These are phyloP conservation scores for Monosporascus cannonballus DNA, from an alignment of 2,329 filamentous ascomycete species.

Conservation along the genomic window DNA sequence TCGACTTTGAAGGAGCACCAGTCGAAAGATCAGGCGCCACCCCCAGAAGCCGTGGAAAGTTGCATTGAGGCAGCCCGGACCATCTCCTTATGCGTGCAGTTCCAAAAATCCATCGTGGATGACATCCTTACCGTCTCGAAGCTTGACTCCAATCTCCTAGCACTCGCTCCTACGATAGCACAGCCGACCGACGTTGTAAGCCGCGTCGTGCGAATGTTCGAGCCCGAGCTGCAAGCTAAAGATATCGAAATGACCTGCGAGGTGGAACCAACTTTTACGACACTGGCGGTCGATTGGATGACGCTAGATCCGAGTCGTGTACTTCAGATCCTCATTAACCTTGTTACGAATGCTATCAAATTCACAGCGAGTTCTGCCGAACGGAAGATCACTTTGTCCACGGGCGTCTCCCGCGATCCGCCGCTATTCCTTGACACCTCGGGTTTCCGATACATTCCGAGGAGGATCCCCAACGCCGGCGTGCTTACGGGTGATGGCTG, in stretches of 20 bases:
- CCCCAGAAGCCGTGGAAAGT: slow-evolving; percentile 33
- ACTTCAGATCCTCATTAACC: slow-evolving; percentile 73
- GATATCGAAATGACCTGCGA: slow-evolving; percentile 61
- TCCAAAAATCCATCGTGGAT: slow-evolving; percentile 75
- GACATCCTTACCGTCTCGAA: slow-evolving; percentile 70
- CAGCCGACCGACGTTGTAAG: slow-evolving; percentile 62
- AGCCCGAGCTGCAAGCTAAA: slow-evolving; percentile 64
- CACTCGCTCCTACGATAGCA: slow-evolving; percentile 64
- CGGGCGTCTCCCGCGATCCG: slow-evolving; percentile 35
- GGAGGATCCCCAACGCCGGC: slow-evolving; percentile 20
- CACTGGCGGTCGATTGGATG: slow-evolving; percentile 58
- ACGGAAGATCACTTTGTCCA: slow-evolving; percentile 45
- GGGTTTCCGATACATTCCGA: background rate
- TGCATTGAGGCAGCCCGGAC: slow-evolving; percentile 51
- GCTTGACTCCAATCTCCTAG: slow-evolving; percentile 67
- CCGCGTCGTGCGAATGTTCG: slow-evolving; percentile 70
- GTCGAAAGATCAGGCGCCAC: slow-evolving; percentile 14
- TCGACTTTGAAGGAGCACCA: slow-evolving; percentile 15
- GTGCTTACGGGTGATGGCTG: slow-evolving; percentile 21
- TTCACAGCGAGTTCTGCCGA: slow-evolving; percentile 62
- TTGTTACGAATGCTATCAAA: slow-evolving; percentile 76
- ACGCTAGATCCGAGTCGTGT: slow-evolving; percentile 67
- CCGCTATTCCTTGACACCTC: slow-evolving; percentile 23
- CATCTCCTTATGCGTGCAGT: slow-evolving; percentile 61
- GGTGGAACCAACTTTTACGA: slow-evolving; percentile 55